Conservation (phyloP, 2,329 filamentous ascomycete species). For the Cryphonectria naterciae region DNA sequence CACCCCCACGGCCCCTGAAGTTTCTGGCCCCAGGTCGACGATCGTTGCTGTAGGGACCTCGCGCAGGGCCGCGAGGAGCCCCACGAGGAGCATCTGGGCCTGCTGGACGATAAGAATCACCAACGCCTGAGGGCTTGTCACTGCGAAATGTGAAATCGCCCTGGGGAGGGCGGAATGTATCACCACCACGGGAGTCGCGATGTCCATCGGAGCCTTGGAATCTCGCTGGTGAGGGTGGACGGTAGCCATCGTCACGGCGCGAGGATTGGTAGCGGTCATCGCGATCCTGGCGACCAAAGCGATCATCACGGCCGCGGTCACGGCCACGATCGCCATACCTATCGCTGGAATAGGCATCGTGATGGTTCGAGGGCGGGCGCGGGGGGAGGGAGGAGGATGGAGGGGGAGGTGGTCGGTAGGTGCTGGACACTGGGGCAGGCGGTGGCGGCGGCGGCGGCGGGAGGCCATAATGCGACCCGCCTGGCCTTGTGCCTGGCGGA, state of each 20-base stretch:
- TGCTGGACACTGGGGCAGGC: constrained; percentile 10
- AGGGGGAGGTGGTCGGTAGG: constrained; percentile 24
- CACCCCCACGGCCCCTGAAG: constrained; percentile 18
- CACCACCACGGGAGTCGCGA: constrained; percentile 17
- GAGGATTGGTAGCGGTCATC: constrained; percentile 29
- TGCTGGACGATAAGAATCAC: constrained; percentile 39
- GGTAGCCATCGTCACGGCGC: constrained; percentile 15
- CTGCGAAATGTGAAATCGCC: constrained; percentile 62
- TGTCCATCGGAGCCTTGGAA: constrained; percentile 15
- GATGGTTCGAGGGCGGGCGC: constrained; percentile 28
- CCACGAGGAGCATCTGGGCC: constrained; percentile 19
- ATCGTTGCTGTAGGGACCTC: constrained; percentile 5
- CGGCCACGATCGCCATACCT: constrained; percentile 20
- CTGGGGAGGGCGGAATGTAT: constrained; percentile 43
- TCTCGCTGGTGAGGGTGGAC: constrained; percentile 18
- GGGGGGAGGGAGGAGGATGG: constrained; percentile 24
- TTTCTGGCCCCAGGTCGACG: background rate
- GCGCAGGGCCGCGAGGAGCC: constrained; percentile 23
- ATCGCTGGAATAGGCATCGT: constrained; percentile 20
- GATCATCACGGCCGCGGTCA: constrained; percentile 20
- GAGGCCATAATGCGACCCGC: constrained; percentile 20
- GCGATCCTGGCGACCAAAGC: constrained; percentile 22
- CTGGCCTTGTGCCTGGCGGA: constrained; percentile 25
- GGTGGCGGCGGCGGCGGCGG: constrained; percentile 5
- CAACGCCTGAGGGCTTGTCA: constrained; percentile 55